These are phyloP conservation scores for Kluyveromyces siamensis DNA, from an alignment of 805 yeast species.

Conservation along the genomic window DNA sequence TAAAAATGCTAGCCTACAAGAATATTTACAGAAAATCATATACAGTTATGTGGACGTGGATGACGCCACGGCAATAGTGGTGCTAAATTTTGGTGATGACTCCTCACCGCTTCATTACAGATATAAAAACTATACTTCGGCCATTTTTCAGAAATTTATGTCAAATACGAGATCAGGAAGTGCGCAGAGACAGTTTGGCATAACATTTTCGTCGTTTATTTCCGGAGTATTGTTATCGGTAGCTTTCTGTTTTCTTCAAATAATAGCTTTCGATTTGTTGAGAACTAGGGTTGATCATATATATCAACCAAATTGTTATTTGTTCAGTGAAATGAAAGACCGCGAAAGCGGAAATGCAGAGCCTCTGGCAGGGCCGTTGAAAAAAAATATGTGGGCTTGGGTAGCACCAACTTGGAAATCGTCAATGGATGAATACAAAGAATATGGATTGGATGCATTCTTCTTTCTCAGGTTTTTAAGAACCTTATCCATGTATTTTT, in stretches of 20 bases:
- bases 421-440: conserved; percentile 35
- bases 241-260: conserved; percentile 45
- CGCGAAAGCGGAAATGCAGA: conserved; percentile 22
- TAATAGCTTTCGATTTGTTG: conserved; percentile 33
- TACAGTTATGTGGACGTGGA: conserved; percentile 12
- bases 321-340: neutral
- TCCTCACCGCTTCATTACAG: conserved; percentile 3
- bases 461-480: conserved; percentile 57
- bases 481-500: conserved; percentile 42
- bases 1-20: neutral
- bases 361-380: conserved; percentile 14
- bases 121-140: conserved; percentile 10
- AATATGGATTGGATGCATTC: conserved; percentile 62
- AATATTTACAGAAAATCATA: conserved; percentile 4
- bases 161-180: conserved; percentile 48
- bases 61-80: conserved; percentile 10
- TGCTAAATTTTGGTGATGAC: conserved; percentile 8
- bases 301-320: conserved; percentile 47
- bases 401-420: conserved; percentile 33
- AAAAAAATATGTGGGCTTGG: conserved; percentile 49
- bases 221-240: conserved; percentile 49
- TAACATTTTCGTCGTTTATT: conserved; percentile 45
- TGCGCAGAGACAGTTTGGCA: conserved; percentile 51
- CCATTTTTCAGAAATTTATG: conserved; percentile 28
- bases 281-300: conserved; percentile 31